Percentiles rank a stretch among this genome's conserved stretches.
These are phyloP conservation scores for Pseudonitzschia multiseries DNA, from an alignment of 108 stramenopile species.

Conservation along the genomic window DNA sequence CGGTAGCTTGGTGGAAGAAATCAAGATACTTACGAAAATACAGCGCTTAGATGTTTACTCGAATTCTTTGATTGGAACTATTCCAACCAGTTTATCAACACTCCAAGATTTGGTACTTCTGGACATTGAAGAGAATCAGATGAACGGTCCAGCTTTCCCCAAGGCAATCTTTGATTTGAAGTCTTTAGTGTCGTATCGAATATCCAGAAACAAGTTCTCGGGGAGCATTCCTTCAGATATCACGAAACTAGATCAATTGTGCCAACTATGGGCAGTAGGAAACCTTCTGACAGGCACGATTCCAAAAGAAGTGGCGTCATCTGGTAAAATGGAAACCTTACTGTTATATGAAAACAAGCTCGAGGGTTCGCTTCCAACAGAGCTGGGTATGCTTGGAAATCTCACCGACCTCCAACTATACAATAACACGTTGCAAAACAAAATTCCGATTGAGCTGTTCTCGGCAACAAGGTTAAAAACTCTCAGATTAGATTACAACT, in stretches of 20 bases:
- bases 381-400: conserved; percentile 25
- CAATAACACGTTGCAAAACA: conserved; percentile 30
- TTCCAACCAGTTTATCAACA: conserved; percentile 25
- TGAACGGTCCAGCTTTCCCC: conserved; percentile 50
- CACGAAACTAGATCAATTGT: conserved; percentile 17
- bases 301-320: conserved; percentile 26
- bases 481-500: conserved; percentile 39
- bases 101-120: conserved; percentile 33
- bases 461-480: conserved; percentile 24
- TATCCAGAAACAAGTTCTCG: conserved; percentile 50
- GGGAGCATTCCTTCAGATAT: conserved; percentile 45
- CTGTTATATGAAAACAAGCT: conserved; percentile 42
- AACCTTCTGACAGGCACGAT: conserved; percentile 33
- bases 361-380: conserved; percentile 34
- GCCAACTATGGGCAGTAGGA: conserved; percentile 36
- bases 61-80: conserved; percentile 36
- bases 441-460: conserved; percentile 38
- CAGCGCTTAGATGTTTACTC: conserved; percentile 25
- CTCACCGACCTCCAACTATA: conserved; percentile 36
- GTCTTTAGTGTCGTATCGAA: conserved; percentile 38
- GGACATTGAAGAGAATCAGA: conserved; percentile 42
- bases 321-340: conserved; percentile 25
- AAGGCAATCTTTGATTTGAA: conserved; percentile 26
- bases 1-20: conserved; percentile 37
- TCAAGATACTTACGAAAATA: conserved; percentile 22